Percentiles rank a stretch among this genome's conserved stretches.
phyloP scores from a whole-genome alignment of 2,329 filamentous ascomycete genomes.

The Neonectria faginata region DNA sequence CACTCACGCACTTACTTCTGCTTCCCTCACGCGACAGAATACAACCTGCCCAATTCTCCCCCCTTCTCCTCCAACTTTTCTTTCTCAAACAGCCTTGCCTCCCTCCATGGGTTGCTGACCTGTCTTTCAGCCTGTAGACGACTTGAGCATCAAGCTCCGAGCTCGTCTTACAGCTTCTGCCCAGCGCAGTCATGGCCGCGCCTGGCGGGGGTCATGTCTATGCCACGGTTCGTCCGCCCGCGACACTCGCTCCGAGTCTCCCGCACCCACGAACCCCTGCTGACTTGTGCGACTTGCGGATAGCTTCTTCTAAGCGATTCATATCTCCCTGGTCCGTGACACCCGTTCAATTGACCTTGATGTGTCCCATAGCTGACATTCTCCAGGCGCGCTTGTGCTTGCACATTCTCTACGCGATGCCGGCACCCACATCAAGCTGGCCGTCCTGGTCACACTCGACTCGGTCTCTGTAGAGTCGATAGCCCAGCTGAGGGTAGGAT shows the following conservation, averaged over 20 bases:
- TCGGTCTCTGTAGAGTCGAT: constrained; percentile 81
- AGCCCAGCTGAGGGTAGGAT: constrained; percentile 78
- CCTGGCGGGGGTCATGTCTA: constrained; percentile 62
- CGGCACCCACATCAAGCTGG: constrained; percentile 81
- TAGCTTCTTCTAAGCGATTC: constrained; percentile 92
- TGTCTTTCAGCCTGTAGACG: constrained; percentile 35
- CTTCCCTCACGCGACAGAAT: neutral
- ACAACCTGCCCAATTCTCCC: neutral
- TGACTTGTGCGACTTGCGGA: constrained; percentile 25
- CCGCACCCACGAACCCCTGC: constrained; percentile 1
- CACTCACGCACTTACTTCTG: neutral
- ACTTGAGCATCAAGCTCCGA: constrained; percentile 37
- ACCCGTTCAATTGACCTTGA: constrained; percentile 26
- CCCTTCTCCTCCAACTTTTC: constrained; percentile 20
- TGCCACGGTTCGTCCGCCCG: constrained; percentile 62
- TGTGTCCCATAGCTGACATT: constrained; percentile 24
- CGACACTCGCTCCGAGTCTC: constrained; percentile 17
- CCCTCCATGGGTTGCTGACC: constrained; percentile 44
- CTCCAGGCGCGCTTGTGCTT: constrained; percentile 86
- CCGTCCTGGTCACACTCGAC: constrained; percentile 84
- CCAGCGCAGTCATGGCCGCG: constrained; percentile 51
- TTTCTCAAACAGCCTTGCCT: constrained; percentile 14
- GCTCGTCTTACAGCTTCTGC: constrained; percentile 38
- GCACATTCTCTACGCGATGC: constrained; percentile 95
- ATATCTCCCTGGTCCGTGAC: constrained; percentile 84